Base-by-base conservation (phyloP, 768 basidiomycete genomes). In the Rossbeevera mucosa region DNA sequence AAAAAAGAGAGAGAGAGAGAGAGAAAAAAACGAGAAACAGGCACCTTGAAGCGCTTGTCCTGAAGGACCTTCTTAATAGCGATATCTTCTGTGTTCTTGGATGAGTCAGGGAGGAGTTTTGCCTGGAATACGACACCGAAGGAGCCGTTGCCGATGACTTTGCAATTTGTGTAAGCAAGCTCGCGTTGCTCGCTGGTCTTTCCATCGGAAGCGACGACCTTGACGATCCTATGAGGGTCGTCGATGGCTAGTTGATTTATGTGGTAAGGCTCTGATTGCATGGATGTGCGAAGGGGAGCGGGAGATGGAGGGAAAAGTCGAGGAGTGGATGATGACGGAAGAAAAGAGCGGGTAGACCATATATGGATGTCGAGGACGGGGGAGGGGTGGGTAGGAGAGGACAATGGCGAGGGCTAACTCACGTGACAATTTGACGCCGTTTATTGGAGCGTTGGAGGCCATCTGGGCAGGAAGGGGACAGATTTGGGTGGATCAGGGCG, bases 41-140 rank as follows among this genome's bases (percentile, higher is more conserved):
- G 57, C 56, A 94, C 95, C 91, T 99, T 99, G 88, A 99, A 99
- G 61, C 96, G 85, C 80, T 99, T 99, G 77, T 99, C 96, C 79
- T 99, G 96, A 56, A 99, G 74, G 47, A 99, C 96, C 79, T 97
- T 98, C 91, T 99, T 99, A 81, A 99, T 99, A 46, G 96, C 96
- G 66, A 99, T 96, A 61, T 97, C 93, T 53, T 88, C 88, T 18
- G 75, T 76, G 29, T 80, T 81, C 64, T 82, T 81, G 41, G 78
- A 73, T 7, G 78, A 74, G 29, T 78, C 77, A 13, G 77, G 77
- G 46, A 94, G 76, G 50, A 97, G 83, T 72, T 85, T 92, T 53
- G 94, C 95, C 59, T 94, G 91, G 71, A 94, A 98, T 58, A 99
- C 96, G 71, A 99, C 94, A 61, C 96, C 96, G 65, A 99, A 99